Percentiles rank a stretch among this genome's conserved stretches.
Evolutionary conservation across 306 rosid species (phyloP).

Genomic region (Ammopiptanthus mongolicus): DNA sequence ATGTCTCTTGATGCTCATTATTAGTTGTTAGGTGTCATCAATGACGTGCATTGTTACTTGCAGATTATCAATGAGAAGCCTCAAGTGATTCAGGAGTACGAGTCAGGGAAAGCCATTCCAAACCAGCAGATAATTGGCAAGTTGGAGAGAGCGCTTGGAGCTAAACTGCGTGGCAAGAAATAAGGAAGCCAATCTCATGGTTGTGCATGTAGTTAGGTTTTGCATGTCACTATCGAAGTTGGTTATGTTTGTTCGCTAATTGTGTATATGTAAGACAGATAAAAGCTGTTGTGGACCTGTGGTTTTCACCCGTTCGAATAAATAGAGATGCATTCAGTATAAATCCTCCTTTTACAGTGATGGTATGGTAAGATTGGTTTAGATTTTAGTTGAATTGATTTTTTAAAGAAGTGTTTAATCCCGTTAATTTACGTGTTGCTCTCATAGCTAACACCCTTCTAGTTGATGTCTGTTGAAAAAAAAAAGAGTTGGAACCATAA

Average conservation of each 20-base stretch:
- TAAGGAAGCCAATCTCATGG: conserved; percentile 6
- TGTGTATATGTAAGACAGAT: conserved; percentile 20
- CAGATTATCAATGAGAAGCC: conserved; percentile 79
- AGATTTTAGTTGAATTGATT: not conserved
- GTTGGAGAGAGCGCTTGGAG: conserved; percentile 68
- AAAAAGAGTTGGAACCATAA: no score
- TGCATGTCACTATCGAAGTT: conserved; percentile 1
- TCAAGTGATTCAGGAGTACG: conserved; percentile 68
- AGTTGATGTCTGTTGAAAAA: no score
- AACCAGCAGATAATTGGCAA: conserved; percentile 62
- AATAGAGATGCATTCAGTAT: not conserved
- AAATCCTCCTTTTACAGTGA: not conserved
- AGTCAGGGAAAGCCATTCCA: conserved; percentile 72
- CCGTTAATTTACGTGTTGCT: no score
- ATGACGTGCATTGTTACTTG: not conserved
- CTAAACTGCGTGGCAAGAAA: conserved; percentile 61
- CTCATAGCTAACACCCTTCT: no score
- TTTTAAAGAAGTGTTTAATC: no score
- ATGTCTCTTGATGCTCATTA: not conserved
- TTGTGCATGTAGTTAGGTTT: not conserved
- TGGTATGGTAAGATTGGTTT: not conserved
- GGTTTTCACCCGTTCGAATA: conserved; percentile 19
- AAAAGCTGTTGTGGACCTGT: conserved; percentile 1
- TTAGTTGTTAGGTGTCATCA: not conserved
- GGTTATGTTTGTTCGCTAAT: not conserved